Percentiles rank a stretch among this genome's conserved stretches.
phyloP scores from a whole-genome alignment of 306 rosid species.

The Cucumis hystrix region DNA sequence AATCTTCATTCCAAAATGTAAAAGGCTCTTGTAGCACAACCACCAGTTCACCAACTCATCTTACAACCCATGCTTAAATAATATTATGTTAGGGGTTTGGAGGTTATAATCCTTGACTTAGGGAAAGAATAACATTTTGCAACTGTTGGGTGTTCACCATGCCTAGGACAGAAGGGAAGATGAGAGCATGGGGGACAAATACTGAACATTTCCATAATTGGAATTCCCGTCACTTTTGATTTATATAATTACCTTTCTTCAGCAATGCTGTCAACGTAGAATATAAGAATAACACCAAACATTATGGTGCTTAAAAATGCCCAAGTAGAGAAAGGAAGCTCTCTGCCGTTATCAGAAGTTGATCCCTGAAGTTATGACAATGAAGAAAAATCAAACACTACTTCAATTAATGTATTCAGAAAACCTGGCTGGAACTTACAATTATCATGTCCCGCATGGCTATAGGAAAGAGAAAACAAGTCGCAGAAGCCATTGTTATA shows the following conservation, averaged over 20 bases:
- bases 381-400: constrained; percentile 2
- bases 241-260: constrained; percentile 64
- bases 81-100: not conserved
- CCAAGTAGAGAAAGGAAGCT: constrained; percentile 90
- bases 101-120: not conserved
- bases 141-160: not conserved
- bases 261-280: constrained; percentile 81
- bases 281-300: constrained; percentile 80
- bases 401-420: not conserved
- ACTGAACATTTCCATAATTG: not conserved
- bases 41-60: not conserved
- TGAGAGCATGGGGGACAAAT: not conserved
- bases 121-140: not conserved
- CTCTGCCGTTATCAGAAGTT: constrained; percentile 44
- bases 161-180: not conserved
- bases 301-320: constrained; percentile 73
- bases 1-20: not conserved
- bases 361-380: constrained; percentile 43
- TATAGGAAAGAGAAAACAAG: constrained; percentile 90
- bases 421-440: constrained; percentile 37
- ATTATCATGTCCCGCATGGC: constrained; percentile 95
- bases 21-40: not conserved
- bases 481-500: constrained; percentile 84
- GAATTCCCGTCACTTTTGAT: not conserved
- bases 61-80: not conserved